phyloP scores from a whole-genome alignment of 306 rosid species.

The Neltuma alba region DNA sequence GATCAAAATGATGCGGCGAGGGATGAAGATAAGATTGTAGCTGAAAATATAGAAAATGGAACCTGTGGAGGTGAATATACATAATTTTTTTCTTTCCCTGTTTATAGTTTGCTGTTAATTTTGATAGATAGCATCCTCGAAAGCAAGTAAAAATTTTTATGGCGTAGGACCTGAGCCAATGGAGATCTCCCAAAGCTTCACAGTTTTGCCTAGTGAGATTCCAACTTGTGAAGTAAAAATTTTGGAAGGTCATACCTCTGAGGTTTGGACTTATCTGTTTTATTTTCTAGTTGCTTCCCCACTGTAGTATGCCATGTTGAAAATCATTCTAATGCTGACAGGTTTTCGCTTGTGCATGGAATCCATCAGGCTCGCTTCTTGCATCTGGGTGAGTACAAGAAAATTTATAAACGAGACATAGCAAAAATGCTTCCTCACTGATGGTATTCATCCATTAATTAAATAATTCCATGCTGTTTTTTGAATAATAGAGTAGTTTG shows the following conservation, averaged over 20 bases:
- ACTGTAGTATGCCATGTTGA: background rate
- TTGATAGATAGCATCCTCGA: background rate
- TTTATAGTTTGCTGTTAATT: background rate
- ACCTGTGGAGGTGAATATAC: slow-evolving; percentile 42
- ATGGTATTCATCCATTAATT: background rate
- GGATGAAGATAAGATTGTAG: slow-evolving; percentile 42
- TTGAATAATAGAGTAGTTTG: slow-evolving; percentile 8
- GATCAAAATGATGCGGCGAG: slow-evolving; percentile 41
- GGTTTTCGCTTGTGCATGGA: slow-evolving; percentile 86
- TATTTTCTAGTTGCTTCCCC: slow-evolving; percentile 6
- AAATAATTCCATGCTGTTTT: background rate
- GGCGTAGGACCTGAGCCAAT: slow-evolving; percentile 65
- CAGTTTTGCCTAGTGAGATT: slow-evolving; percentile 40
- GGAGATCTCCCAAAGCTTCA: slow-evolving; percentile 54
- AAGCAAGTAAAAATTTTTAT: slow-evolving; percentile 14
- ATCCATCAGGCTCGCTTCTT: slow-evolving; percentile 66
- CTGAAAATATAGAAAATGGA: slow-evolving; percentile 48
- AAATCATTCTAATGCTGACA: slow-evolving; percentile 29
- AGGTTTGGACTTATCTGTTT: slow-evolving; percentile 46
- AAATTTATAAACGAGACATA: background rate
- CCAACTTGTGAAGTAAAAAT: slow-evolving; percentile 47
- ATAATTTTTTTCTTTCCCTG: background rate
- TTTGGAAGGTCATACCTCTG: slow-evolving; percentile 74
- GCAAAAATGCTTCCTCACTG: background rate
- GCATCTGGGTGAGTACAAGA: slow-evolving; percentile 68